These are phyloP conservation scores for Lathyrus oleraceus DNA, from an alignment of 306 rosid species.

Conservation along the genomic window DNA sequence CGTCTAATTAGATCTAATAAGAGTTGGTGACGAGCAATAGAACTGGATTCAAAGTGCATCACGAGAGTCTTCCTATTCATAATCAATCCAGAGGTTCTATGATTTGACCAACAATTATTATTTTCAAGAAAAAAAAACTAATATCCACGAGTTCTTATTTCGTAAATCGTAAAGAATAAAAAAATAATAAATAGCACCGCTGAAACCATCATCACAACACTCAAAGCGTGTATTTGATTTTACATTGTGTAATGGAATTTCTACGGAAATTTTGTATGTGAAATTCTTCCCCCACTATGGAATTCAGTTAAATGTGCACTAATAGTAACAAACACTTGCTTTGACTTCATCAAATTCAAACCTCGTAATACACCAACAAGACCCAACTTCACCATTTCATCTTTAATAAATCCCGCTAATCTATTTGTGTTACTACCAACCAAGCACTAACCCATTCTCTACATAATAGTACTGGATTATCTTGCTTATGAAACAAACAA, in stretches of 20 bases:
- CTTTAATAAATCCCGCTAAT: neutral
- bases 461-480: too few relatives aligned
- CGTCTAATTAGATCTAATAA: too few relatives aligned
- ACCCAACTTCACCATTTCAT: slow-evolving; percentile 10
- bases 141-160: too few relatives aligned
- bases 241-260: neutral
- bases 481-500: too few relatives aligned
- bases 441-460: slow-evolving; percentile 12
- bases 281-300: slow-evolving; percentile 8
- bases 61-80: too few relatives aligned
- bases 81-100: too few relatives aligned
- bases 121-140: too few relatives aligned
- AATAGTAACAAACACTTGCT: neutral
- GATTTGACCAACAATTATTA: too few relatives aligned
- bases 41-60: too few relatives aligned
- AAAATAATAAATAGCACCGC: too few relatives aligned
- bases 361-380: neutral
- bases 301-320: slow-evolving; percentile 22
- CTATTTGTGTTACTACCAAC: neutral
- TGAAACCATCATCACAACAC: slow-evolving; percentile 26
- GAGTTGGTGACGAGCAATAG: too few relatives aligned
- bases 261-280: neutral
- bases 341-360: slow-evolving; percentile 23
- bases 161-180: too few relatives aligned
- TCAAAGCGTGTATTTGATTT: neutral